Conservation (phyloP, 345 rosid species). For the Anastatica hierochuntica region DNA sequence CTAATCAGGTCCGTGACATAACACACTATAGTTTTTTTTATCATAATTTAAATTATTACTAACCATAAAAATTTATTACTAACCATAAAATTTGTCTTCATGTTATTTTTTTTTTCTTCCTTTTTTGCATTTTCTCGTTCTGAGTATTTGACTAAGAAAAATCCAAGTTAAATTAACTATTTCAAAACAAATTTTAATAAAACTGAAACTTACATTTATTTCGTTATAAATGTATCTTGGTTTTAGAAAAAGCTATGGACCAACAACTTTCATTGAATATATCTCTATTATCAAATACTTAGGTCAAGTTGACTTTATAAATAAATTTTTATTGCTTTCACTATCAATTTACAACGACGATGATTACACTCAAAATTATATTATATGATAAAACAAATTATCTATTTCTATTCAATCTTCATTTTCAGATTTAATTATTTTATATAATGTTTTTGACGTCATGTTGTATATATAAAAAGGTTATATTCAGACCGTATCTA, state of each 20-base stretch:
- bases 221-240: slow-evolving; percentile 13
- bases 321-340: neutral
- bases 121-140: too few relatives aligned
- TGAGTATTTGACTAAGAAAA: too few relatives aligned
- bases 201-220: neutral
- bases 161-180: too few relatives aligned
- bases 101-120: neutral
- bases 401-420: too few relatives aligned
- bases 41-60: slow-evolving; percentile 4
- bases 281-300: slow-evolving; percentile 18
- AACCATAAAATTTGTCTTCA: slow-evolving; percentile 15
- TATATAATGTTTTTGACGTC: neutral
- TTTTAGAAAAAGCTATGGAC: slow-evolving; percentile 2
- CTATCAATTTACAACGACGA: neutral
- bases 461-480: slow-evolving; percentile 9
- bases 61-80: slow-evolving; percentile 4
- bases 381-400: too few relatives aligned
- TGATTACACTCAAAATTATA: slow-evolving; percentile 1
- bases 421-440: neutral
- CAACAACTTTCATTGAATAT: slow-evolving; percentile 14
- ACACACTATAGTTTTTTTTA: neutral
- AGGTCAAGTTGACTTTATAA: slow-evolving; percentile 14
- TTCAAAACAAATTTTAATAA: neutral
- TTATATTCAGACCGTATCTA: slow-evolving; percentile 14
- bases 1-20: slow-evolving; percentile 65